Percentiles rank a stretch among this genome's conserved stretches.
Evolutionary conservation across 2,329 filamentous ascomycete genomes (phyloP).

Genomic region (Basipetospora sp.): DNA sequence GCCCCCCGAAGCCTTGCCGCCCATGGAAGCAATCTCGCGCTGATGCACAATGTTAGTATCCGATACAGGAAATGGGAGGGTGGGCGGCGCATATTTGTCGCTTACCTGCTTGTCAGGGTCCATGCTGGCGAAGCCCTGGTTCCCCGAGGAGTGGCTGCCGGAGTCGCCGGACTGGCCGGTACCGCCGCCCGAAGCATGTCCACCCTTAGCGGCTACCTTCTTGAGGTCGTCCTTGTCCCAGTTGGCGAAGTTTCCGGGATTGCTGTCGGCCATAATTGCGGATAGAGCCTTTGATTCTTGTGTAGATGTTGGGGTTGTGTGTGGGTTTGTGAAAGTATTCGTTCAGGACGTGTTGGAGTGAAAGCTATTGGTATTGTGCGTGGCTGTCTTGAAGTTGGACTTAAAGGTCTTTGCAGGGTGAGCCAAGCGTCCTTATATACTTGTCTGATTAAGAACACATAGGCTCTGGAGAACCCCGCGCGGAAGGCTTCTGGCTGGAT

Average conservation of each 20-base stretch:
- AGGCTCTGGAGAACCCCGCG: no score
- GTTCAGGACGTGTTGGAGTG: no score
- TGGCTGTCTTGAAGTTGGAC: no score
- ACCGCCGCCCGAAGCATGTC: slow-evolving; percentile 22
- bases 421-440: no score
- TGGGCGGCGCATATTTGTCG: slow-evolving; percentile 6
- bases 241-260: slow-evolving; percentile 5
- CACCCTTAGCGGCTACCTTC: slow-evolving; percentile 27
- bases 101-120: slow-evolving; percentile 25
- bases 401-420: no score
- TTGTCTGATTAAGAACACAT: no score
- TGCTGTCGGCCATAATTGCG: slow-evolving; percentile 1
- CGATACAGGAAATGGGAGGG: background rate
- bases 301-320: background rate
- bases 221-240: slow-evolving; percentile 28
- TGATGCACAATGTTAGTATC: slow-evolving; percentile 12
- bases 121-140: slow-evolving; percentile 25
- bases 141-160: slow-evolving; percentile 24
- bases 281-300: no score
- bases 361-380: no score
- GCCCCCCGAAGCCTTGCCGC: slow-evolving; percentile 37
- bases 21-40: slow-evolving; percentile 40
- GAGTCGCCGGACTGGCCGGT: slow-evolving; percentile 27
- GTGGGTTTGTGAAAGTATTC: background rate
- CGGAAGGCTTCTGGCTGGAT: no score